Conservation (phyloP, 2,329 filamentous ascomycete species). For the Colletotrichum costaricense region DNA sequence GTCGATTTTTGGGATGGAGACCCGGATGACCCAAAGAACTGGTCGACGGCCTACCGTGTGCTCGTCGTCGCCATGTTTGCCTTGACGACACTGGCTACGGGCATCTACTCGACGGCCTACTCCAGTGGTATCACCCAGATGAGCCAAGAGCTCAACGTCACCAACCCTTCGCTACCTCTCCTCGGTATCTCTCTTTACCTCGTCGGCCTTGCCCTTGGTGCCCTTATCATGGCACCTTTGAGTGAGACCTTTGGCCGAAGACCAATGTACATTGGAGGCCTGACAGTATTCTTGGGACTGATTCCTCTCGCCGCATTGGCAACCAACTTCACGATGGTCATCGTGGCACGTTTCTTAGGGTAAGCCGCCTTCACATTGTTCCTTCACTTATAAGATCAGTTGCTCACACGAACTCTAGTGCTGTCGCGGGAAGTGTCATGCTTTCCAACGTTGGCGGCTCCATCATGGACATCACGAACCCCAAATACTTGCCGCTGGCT, state of each 20-base stretch:
- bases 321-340: conserved; percentile 65
- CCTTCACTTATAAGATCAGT: no score
- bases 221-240: conserved; percentile 69
- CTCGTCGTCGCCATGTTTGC: conserved; percentile 31
- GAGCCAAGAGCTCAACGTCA: conserved; percentile 13
- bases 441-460: conserved; percentile 72
- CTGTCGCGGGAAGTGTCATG: conserved; percentile 71
- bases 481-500: conserved; percentile 71
- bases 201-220: conserved; percentile 68
- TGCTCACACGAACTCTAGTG: conserved; percentile 50
- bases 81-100: conserved; percentile 27
- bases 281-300: conserved; percentile 65
- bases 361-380: background rate
- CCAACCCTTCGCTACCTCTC: conserved; percentile 59
- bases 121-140: conserved; percentile 27
- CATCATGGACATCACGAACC: conserved; percentile 69
- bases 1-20: conserved; percentile 68
- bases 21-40: conserved; percentile 58
- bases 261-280: conserved; percentile 65
- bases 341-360: conserved; percentile 62
- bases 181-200: conserved; percentile 73
- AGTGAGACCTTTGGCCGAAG: conserved; percentile 64
- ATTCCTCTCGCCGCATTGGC: conserved; percentile 52
- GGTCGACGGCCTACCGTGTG: conserved; percentile 18
- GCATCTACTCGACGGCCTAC: conserved; percentile 29